Evolutionary conservation across 305 asterid species (phyloP).

Genomic region (Fraxinus greggii): DNA sequence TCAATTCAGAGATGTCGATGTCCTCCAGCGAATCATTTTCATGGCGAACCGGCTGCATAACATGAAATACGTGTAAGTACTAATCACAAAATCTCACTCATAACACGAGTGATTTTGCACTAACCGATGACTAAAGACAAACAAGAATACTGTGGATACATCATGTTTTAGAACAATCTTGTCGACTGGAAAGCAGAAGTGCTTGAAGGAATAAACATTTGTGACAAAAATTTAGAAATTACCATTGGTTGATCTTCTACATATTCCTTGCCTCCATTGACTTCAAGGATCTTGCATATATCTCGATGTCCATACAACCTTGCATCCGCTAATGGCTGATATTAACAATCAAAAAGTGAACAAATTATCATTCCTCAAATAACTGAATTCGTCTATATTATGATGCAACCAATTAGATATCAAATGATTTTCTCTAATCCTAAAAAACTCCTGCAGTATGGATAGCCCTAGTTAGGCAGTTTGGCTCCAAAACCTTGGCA

Average conservation of each 20-base stretch:
- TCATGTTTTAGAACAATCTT: not conserved
- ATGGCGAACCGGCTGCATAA: constrained; percentile 47
- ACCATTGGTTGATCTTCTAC: constrained; percentile 51
- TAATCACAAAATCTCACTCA: not conserved
- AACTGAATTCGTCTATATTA: not conserved
- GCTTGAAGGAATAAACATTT: not conserved
- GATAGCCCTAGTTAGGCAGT: not conserved
- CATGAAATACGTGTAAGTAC: not conserved
- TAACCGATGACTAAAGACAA: not conserved
- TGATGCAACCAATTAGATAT: not conserved
- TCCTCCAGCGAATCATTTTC: constrained; percentile 50
- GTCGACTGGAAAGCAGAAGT: not conserved
- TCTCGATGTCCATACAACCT: constrained; percentile 56
- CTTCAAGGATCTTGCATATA: constrained; percentile 67
- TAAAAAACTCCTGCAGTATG: not conserved
- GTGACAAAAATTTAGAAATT: not conserved
- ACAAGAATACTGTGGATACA: not conserved
- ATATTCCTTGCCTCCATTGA: constrained; percentile 55
- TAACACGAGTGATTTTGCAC: not conserved
- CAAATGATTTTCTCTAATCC: not conserved
- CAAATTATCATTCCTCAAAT: not conserved
- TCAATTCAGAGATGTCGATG: constrained; percentile 60
- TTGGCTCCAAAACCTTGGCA: not conserved
- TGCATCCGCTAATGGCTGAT: constrained; percentile 64
- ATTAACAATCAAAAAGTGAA: constrained; percentile 4